Base-by-base conservation (phyloP, 83 land plant species). In the Thuja plicata region DNA sequence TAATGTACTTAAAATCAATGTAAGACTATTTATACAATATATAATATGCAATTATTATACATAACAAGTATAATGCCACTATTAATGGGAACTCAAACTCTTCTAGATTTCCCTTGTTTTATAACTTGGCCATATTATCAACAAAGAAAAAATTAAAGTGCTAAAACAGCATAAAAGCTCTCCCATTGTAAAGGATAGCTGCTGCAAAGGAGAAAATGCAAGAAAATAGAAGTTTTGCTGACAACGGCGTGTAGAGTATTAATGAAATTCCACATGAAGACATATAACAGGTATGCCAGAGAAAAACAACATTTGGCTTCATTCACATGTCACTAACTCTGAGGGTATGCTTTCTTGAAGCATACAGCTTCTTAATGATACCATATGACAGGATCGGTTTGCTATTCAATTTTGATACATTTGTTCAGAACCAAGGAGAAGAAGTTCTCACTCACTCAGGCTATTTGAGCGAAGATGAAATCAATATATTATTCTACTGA, bases 181-280 rank as follows among this genome's bases (percentile, higher is more conserved):
- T 37, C 66, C 87, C 54, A 45, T 88, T 88, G 38, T 83, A 38
- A 86, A 88, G 60, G 27, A 88, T 45, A 86, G 8, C 27, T 38
- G 2, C 50, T 80, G 87, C n/a, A 60, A 60, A 41, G 48, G 50
- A 77, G 34, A 38, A 17, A n/a, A 40, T 41, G 43, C 83, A 79
- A 79, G 19, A 79, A 38, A 79, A 8, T 79, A 24, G 3, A 38
- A 79, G 43, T 62, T 79, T 79, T 79, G 83, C 5, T 79, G 45
- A 37, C 83, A 79, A 79, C 2, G 43, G 43, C 57, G 9, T 19
- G 38, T 9, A 79, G 24, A 40, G 19, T 17, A 40, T 37, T 79
- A 79, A 79, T 10, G 2, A 79, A 79, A 79, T 17, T 1, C n/a
- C 21, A 6, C 24, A 19, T 79, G 46, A 45, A 37, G 19, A 21